These are phyloP conservation scores for Thraustotheca clavata DNA, from an alignment of 352 stramenopile species.

Conservation along the genomic window DNA sequence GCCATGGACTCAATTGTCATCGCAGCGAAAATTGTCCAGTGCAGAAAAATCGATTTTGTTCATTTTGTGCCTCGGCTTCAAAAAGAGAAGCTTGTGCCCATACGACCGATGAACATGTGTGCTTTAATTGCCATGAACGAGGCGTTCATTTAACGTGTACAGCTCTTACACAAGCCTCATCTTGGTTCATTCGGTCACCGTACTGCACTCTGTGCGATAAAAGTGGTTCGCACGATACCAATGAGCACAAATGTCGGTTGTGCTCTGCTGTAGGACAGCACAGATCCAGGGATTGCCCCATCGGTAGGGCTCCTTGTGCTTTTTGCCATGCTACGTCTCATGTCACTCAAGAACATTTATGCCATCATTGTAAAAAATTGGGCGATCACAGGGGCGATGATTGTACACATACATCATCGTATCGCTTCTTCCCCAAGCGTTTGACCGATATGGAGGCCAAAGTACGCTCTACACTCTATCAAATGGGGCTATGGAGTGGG, in stretches of 20 bases:
- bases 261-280: constrained; percentile 51
- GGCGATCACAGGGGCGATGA: constrained; percentile 22
- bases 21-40: neutral
- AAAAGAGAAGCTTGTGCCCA: neutral
- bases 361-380: constrained; percentile 13
- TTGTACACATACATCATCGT: constrained; percentile 15
- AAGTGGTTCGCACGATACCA: constrained; percentile 41
- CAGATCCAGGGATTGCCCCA: constrained; percentile 52
- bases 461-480: constrained; percentile 51
- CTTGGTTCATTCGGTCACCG: constrained; percentile 25
- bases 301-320: constrained; percentile 20
- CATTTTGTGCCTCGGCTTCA: neutral
- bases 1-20: constrained; percentile 1
- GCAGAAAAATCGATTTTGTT: neutral
- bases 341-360: neutral
- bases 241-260: constrained; percentile 55
- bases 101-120: neutral
- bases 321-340: constrained; percentile 4
- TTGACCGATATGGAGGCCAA: constrained; percentile 67
- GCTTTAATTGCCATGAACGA: constrained; percentile 3
- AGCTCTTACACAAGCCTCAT: neutral
- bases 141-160: constrained; percentile 4
- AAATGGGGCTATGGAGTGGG: constrained; percentile 69
- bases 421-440: constrained; percentile 12
- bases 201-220: constrained; percentile 53